phyloP scores from a whole-genome alignment of 2,329 filamentous ascomycete species.

The Metarhizium sp. region DNA sequence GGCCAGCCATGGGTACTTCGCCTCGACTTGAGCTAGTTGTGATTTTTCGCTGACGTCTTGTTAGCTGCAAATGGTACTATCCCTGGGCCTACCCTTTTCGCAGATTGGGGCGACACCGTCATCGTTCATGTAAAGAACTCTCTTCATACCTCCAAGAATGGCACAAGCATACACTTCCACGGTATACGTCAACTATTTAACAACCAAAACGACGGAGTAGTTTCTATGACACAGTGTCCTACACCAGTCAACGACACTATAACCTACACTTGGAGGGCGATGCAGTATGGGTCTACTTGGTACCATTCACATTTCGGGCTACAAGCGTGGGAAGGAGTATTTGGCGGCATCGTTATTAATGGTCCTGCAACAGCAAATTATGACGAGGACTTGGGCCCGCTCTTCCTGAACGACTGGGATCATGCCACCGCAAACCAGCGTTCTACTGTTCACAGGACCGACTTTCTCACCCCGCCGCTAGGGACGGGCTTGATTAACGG shows the following conservation, averaged over 20 bases:
- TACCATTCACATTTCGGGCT: conserved; percentile 52
- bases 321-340: conserved; percentile 43
- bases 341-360: conserved; percentile 53
- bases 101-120: conserved; percentile 41
- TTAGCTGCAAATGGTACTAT: conserved; percentile 46
- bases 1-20: too few species aligned
- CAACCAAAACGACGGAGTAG: conserved; percentile 48
- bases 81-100: conserved; percentile 49
- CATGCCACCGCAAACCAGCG: conserved; percentile 33
- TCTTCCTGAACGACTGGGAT: conserved; percentile 52
- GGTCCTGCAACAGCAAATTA: conserved; percentile 50
- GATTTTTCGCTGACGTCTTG: too few species aligned
- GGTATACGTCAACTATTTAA: conserved; percentile 48
- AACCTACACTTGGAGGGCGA: conserved; percentile 49
- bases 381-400: conserved; percentile 51
- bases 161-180: conserved; percentile 55
- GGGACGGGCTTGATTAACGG: conserved; percentile 38
- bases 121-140: conserved; percentile 45
- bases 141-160: conserved; percentile 32
- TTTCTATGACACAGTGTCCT: conserved; percentile 38
- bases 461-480: conserved; percentile 10
- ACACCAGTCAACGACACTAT: conserved; percentile 39
- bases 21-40: too few species aligned
- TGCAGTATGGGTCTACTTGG: conserved; percentile 45
- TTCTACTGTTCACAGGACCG: conserved; percentile 8